Percentiles rank a stretch among this genome's conserved stretches.
Evolutionary conservation across 768 basidiomycete genomes (phyloP).

Genomic region (Hebeloma cylindrosporum): DNA sequence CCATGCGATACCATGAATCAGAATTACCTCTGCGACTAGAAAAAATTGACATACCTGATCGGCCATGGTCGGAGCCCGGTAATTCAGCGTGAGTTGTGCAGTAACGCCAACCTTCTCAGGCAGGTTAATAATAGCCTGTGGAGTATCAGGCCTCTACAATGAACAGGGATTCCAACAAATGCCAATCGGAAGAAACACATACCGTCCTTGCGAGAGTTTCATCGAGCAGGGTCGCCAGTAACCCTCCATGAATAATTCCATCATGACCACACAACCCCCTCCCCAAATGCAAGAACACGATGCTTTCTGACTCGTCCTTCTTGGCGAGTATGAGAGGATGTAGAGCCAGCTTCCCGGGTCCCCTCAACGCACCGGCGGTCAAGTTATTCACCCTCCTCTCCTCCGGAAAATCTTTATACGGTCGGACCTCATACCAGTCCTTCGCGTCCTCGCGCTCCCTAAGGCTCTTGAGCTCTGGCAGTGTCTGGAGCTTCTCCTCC

Average conservation of each 20-base stretch:
- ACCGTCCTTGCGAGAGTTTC: conserved; percentile 83
- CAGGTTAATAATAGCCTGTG: conserved; percentile 79
- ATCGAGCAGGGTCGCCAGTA: conserved; percentile 88
- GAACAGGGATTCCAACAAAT: neutral
- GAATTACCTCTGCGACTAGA: neutral
- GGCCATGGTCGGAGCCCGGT: conserved; percentile 84
- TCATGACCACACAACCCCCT: conserved; percentile 89
- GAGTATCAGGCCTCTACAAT: neutral
- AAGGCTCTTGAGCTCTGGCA: conserved; percentile 55
- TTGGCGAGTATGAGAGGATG: conserved; percentile 73
- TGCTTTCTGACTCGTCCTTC: conserved; percentile 72
- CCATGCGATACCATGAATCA: neutral
- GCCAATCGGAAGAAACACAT: conserved; percentile 10
- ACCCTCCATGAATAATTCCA: conserved; percentile 91
- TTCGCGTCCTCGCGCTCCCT: conserved; percentile 48
- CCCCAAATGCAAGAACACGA: conserved; percentile 79
- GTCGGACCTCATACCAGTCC: conserved; percentile 78
- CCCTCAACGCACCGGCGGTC: conserved; percentile 81
- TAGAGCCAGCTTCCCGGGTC: conserved; percentile 84
- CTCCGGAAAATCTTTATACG: conserved; percentile 68
- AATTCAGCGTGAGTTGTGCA: conserved; percentile 78
- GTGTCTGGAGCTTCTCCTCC: conserved; percentile 65
- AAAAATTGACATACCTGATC: conserved; percentile 60
- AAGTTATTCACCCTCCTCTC: conserved; percentile 79
- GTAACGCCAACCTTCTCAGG: conserved; percentile 93